phyloP scores from a whole-genome alignment of 2,329 filamentous ascomycete species.

The Lecanicillium sp. region DNA sequence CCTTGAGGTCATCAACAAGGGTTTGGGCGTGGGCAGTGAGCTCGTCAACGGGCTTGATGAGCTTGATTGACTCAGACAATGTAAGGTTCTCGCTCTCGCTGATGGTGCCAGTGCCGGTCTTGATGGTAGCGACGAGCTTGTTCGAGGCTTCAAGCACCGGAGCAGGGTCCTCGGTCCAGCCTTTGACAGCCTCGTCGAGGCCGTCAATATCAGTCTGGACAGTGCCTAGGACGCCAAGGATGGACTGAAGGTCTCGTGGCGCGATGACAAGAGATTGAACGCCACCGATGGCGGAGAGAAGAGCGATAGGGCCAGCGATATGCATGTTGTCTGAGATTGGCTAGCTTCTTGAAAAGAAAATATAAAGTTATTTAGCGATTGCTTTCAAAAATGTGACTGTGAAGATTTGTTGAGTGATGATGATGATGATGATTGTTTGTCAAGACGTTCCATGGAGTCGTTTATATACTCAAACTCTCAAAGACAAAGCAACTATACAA shows the following conservation, averaged over 20 bases:
- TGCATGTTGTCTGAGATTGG: neutral
- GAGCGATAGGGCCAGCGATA: neutral
- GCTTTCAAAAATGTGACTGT: neutral
- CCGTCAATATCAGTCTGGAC: constrained; percentile 11
- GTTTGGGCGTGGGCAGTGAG: constrained; percentile 14
- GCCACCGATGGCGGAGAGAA: constrained; percentile 1
- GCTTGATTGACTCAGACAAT: constrained; percentile 12
- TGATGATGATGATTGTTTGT: too few species aligned
- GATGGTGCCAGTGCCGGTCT: constrained; percentile 10
- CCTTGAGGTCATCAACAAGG: constrained; percentile 14
- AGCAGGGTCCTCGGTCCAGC: constrained; percentile 12
- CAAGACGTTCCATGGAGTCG: too few species aligned
- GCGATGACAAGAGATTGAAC: neutral
- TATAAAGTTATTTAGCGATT: neutral
- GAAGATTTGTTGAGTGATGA: too few species aligned
- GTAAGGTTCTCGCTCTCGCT: constrained; percentile 10
- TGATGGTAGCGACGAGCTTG: constrained; percentile 10
- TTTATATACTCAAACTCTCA: too few species aligned
- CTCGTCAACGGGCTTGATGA: constrained; percentile 11
- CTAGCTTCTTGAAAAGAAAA: too few species aligned
- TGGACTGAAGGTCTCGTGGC: neutral
- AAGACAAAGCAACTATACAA: too few species aligned
- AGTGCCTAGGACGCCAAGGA: constrained; percentile 9
- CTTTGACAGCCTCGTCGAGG: constrained; percentile 12
- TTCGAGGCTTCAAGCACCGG: constrained; percentile 9